Percentiles rank a stretch among this genome's conserved stretches.
Evolutionary conservation across 2,329 filamentous ascomycete genomes (phyloP).

Genomic region (Exophiala sideris): DNA sequence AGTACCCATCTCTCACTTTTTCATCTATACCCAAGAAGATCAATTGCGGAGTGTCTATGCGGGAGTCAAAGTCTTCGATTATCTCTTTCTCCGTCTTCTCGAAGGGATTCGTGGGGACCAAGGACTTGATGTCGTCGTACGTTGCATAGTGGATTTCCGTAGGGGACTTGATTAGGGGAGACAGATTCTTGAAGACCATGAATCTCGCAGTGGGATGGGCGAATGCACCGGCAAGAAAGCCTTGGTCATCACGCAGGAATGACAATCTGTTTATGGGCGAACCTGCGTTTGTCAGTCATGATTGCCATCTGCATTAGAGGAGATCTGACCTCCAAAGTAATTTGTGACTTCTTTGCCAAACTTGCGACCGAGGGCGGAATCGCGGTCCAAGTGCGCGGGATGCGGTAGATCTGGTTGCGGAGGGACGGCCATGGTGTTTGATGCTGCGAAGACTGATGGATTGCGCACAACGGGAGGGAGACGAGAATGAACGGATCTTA

Average conservation of each 20-base stretch:
- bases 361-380: constrained; percentile 52
- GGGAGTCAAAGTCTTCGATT: constrained; percentile 71
- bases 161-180: constrained; percentile 64
- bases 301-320: not conserved
- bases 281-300: constrained; percentile 32
- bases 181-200: constrained; percentile 73
- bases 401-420: constrained; percentile 44
- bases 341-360: constrained; percentile 51
- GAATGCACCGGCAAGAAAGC: constrained; percentile 48
- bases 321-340: constrained; percentile 47
- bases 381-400: constrained; percentile 56
- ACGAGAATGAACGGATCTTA: constrained; percentile 20
- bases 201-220: constrained; percentile 56
- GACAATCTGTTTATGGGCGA: constrained; percentile 50
- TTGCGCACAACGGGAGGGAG: constrained; percentile 10
- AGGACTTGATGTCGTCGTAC: constrained; percentile 63
- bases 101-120: constrained; percentile 73
- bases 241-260: constrained; percentile 47
- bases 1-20: constrained; percentile 42
- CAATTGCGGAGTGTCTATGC: constrained; percentile 63
- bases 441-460: constrained; percentile 11
- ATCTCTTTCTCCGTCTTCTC: constrained; percentile 67
- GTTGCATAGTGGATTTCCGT: constrained; percentile 65
- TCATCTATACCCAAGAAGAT: constrained; percentile 86
- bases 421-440: constrained; percentile 9